phyloP scores from a whole-genome alignment of 306 rosid genomes.

The Vicia faba region DNA sequence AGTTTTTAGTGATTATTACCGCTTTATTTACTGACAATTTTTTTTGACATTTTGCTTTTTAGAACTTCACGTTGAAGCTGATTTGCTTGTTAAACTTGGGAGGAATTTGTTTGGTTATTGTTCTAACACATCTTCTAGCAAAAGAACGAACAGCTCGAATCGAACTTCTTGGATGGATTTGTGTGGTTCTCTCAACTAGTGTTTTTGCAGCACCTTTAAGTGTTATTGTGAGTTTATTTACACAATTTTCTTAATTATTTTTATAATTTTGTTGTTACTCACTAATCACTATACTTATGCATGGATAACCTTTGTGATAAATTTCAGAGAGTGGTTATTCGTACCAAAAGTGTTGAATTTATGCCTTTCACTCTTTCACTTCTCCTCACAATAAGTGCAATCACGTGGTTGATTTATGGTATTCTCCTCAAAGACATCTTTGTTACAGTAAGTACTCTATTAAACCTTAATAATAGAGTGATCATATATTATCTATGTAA shows the following conservation, averaged over 20 bases:
- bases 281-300: neutral
- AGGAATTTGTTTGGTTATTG: conserved; percentile 67
- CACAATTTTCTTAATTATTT: neutral
- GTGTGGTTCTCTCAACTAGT: conserved; percentile 71
- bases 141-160: conserved; percentile 57
- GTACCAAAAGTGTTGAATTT: conserved; percentile 95
- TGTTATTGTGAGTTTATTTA: conserved; percentile 56
- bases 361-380: conserved; percentile 83
- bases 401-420: conserved; percentile 77
- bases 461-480: no score
- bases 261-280: neutral
- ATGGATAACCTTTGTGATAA: conserved; percentile 1
- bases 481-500: no score
- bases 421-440: conserved; percentile 67
- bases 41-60: conserved; percentile 13
- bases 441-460: conserved; percentile 60
- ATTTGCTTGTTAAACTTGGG: conserved; percentile 64
- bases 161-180: conserved; percentile 80
- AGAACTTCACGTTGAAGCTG: conserved; percentile 71
- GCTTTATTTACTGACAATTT: no score
- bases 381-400: conserved; percentile 86
- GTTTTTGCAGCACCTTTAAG: conserved; percentile 92
- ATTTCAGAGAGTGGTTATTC: conserved; percentile 73
- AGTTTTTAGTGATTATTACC: no score
- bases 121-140: conserved; percentile 65